phyloP scores from a whole-genome alignment of 139 green algal genomes.

The Chlamydomonas schloesseri region DNA sequence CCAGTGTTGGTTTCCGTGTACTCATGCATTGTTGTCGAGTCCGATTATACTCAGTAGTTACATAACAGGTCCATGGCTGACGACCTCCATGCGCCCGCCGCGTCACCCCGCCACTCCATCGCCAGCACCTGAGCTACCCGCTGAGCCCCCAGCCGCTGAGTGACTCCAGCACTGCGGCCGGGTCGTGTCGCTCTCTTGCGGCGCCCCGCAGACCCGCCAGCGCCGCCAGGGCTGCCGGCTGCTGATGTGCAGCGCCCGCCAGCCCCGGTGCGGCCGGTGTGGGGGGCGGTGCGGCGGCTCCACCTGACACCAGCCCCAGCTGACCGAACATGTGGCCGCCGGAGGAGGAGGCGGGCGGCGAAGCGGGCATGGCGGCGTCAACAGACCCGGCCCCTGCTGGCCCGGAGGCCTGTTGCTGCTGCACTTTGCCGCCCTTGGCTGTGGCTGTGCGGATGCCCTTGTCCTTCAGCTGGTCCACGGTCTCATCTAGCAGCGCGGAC shows the following conservation, averaged over 20 bases:
- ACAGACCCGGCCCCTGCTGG: neutral
- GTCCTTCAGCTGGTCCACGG: slow-evolving; percentile 12
- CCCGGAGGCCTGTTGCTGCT: neutral
- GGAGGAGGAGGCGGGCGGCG: neutral
- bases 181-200: neutral
- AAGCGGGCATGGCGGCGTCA: neutral
- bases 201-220: too few species aligned
- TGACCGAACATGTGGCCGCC: neutral
- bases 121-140: neutral
- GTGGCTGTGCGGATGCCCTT: neutral
- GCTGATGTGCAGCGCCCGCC: neutral
- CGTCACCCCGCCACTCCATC: too few species aligned
- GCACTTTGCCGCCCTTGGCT: neutral
- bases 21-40: too few species aligned
- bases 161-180: slow-evolving; percentile 13
- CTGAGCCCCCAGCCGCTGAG: slow-evolving; percentile 17
- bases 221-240: too few species aligned
- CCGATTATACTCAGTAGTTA: too few species aligned
- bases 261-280: neutral
- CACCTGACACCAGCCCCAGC: too few species aligned
- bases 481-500: slow-evolving; percentile 3
- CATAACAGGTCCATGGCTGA: too few species aligned
- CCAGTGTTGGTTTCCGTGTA: too few species aligned
- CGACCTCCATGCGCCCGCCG: too few species aligned
- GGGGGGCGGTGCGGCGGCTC: too few species aligned